A percentile compares a stretch with the other conserved stretches of the same genome.
Evolutionary conservation across 2,329 filamentous ascomycete species (phyloP).

Genomic region (Coccinonectria pachysandricola): DNA sequence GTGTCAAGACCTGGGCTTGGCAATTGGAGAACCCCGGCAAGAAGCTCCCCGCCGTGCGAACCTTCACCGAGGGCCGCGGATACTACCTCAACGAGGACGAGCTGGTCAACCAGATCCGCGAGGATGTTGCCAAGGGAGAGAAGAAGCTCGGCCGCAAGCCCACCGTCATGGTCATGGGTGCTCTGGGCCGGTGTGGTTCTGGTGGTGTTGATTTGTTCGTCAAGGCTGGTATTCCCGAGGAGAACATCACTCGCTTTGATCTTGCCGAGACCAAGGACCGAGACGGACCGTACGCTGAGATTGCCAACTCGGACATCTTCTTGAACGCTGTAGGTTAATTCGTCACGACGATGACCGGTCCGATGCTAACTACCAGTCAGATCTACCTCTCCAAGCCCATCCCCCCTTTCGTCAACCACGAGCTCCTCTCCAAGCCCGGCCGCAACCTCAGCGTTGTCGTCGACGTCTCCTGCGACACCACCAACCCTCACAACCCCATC

Average conservation of each 20-base stretch:
- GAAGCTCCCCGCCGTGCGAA: slow-evolving; percentile 44
- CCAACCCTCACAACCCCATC: slow-evolving; percentile 58
- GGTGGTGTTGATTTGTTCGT: slow-evolving; percentile 75
- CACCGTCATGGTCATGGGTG: slow-evolving; percentile 75
- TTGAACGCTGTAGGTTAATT: slow-evolving; percentile 47
- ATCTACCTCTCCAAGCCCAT: slow-evolving; percentile 70
- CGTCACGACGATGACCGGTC: background rate
- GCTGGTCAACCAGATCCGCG: slow-evolving; percentile 34
- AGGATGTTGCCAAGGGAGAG: slow-evolving; percentile 55
- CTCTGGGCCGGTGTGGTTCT: slow-evolving; percentile 69
- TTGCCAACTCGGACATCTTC: slow-evolving; percentile 65
- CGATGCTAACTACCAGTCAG: slow-evolving; percentile 14
- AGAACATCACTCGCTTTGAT: slow-evolving; percentile 52
- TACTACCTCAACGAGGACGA: slow-evolving; percentile 59
- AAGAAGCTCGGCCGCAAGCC: slow-evolving; percentile 59
- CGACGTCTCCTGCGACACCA: slow-evolving; percentile 69
- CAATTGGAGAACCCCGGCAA: slow-evolving; percentile 63
- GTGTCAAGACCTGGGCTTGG: slow-evolving; percentile 72
- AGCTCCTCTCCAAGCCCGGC: slow-evolving; percentile 51
- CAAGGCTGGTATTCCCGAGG: slow-evolving; percentile 48
- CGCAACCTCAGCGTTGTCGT: slow-evolving; percentile 72
- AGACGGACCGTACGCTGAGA: slow-evolving; percentile 69
- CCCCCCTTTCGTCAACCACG: slow-evolving; percentile 67
- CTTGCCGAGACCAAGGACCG: slow-evolving; percentile 59
- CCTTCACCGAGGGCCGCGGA: slow-evolving; percentile 36